These are phyloP conservation scores for Curvularia spicifera DNA, from an alignment of 2,329 filamentous ascomycete species.

Conservation along the genomic window DNA sequence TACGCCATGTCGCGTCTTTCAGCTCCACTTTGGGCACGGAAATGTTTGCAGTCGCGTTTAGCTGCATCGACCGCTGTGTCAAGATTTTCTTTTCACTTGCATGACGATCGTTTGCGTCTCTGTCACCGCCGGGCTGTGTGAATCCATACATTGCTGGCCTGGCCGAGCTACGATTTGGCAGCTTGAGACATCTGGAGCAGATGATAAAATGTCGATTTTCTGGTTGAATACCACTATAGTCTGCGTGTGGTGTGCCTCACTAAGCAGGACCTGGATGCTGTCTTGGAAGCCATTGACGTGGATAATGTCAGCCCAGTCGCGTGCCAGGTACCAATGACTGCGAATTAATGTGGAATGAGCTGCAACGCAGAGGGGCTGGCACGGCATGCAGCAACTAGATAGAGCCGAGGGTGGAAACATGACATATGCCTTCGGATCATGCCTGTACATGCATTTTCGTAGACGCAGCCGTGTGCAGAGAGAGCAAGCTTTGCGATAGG, in stretches of 20 bases:
- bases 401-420: conserved; percentile 34
- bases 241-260: not conserved
- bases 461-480: conserved; percentile 23
- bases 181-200: not conserved
- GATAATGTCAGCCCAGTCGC: conserved; percentile 23
- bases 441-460: conserved; percentile 39
- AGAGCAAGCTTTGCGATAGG: conserved; percentile 12
- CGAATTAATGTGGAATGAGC: conserved; percentile 29
- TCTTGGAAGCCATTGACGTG: conserved; percentile 19
- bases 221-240: not conserved
- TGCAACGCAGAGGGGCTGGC: conserved; percentile 46
- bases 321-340: conserved; percentile 34
- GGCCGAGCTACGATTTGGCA: not conserved
- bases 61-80: conserved; percentile 32
- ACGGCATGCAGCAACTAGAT: conserved; percentile 39
- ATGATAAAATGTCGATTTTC: not conserved
- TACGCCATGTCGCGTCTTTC: conserved; percentile 35
- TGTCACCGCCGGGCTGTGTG: conserved; percentile 11
- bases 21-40: conserved; percentile 29
- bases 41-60: conserved; percentile 21
- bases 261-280: conserved; percentile 14
- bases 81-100: conserved; percentile 37
- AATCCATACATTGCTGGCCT: not conserved
- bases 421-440: conserved; percentile 33
- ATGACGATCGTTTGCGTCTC: conserved; percentile 30